A percentile compares a stretch with the other conserved stretches of the same genome.
Evolutionary conservation across 2,329 filamentous ascomycete genomes (phyloP).

Genomic region (Microthyrium microscopicum): DNA sequence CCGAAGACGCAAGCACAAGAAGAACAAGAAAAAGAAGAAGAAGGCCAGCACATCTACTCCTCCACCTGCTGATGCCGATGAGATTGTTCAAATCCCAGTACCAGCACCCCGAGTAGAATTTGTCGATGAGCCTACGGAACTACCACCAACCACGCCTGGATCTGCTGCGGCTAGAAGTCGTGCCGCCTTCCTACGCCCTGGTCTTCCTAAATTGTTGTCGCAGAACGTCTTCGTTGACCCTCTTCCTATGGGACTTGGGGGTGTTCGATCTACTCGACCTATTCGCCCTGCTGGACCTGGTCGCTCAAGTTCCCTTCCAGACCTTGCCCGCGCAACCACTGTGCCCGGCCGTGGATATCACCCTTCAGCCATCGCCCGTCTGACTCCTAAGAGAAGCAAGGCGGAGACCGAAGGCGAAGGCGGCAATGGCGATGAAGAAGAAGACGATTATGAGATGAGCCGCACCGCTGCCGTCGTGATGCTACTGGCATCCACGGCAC

Average conservation of each 20-base stretch:
- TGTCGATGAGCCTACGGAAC: conserved; percentile 1
- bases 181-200: conserved; percentile 34
- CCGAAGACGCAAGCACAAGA: conserved; percentile 21
- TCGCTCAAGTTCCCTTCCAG: conserved; percentile 60
- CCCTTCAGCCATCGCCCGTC: neutral
- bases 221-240: conserved; percentile 50
- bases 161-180: conserved; percentile 16
- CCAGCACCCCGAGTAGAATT: neutral
- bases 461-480: conserved; percentile 39
- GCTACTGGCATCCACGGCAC: conserved; percentile 35
- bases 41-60: conserved; percentile 25
- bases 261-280: conserved; percentile 20
- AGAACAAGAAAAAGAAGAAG: conserved; percentile 30
- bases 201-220: conserved; percentile 48
- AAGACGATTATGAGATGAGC: conserved; percentile 31
- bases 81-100: conserved; percentile 12
- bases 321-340: conserved; percentile 15
- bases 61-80: conserved; percentile 12
- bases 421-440: conserved; percentile 13
- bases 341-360: neutral
- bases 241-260: conserved; percentile 18
- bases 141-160: conserved; percentile 1
- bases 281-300: conserved; percentile 27
- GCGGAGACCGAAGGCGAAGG: conserved; percentile 10
- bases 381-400: neutral